Percentiles rank a stretch among this genome's conserved stretches.
phyloP scores from a whole-genome alignment of 495 filamentous ascomycete genomes.

The Penicillium daleae region DNA sequence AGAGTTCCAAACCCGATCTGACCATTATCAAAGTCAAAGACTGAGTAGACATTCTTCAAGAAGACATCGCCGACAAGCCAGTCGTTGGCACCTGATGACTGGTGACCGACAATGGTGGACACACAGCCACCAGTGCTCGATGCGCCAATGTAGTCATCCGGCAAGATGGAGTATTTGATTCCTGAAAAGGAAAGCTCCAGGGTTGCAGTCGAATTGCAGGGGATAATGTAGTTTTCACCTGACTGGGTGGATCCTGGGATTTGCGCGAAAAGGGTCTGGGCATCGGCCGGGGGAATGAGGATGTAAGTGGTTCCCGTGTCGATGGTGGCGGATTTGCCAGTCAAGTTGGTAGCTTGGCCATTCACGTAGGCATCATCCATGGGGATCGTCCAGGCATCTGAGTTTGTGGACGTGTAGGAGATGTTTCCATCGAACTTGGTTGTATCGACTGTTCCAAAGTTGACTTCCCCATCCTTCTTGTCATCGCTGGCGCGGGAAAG shows the following conservation, averaged over 20 bases:
- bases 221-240: slow-evolving; percentile 65
- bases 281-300: slow-evolving; percentile 68
- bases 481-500: slow-evolving; percentile 66
- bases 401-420: slow-evolving; percentile 57
- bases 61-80: slow-evolving; percentile 87
- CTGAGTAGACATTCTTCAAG: slow-evolving; percentile 86
- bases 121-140: slow-evolving; percentile 54
- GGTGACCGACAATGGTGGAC: slow-evolving; percentile 63
- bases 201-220: slow-evolving; percentile 63
- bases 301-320: slow-evolving; percentile 83
- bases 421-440: slow-evolving; percentile 68
- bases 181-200: slow-evolving; percentile 60
- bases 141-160: slow-evolving; percentile 69
- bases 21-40: slow-evolving; percentile 70
- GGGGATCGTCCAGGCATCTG: slow-evolving; percentile 66
- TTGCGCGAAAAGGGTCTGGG: slow-evolving; percentile 62
- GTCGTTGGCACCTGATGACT: slow-evolving; percentile 50
- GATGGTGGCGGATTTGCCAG: slow-evolving; percentile 63
- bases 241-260: slow-evolving; percentile 60
- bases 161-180: slow-evolving; percentile 62
- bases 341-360: slow-evolving; percentile 54
- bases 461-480: slow-evolving; percentile 71
- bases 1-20: slow-evolving; percentile 46
- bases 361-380: slow-evolving; percentile 64
- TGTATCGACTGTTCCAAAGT: slow-evolving; percentile 71